These are phyloP conservation scores for Aphanomyces invadans DNA, from an alignment of 352 stramenopile species.

Conservation along the genomic window DNA sequence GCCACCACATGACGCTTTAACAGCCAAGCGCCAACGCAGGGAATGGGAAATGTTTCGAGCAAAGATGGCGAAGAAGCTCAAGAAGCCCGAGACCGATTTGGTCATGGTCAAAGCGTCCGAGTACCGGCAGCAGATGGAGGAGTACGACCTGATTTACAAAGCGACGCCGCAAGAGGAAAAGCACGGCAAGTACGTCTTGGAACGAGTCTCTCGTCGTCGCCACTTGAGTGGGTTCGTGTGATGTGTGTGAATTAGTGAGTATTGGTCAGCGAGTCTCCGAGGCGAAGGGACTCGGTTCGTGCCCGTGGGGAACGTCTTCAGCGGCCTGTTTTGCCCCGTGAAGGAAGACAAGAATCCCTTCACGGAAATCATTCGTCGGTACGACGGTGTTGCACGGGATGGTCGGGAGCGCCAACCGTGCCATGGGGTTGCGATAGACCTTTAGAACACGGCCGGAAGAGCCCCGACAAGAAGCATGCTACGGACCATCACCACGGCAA, in stretches of 20 bases:
- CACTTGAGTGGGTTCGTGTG: too few species aligned
- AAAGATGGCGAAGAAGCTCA: conserved; percentile 44
- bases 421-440: conserved; percentile 48
- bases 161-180: conserved; percentile 81
- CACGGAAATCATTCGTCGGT: conserved; percentile 21
- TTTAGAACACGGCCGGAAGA: conserved; percentile 38
- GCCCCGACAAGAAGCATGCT: background rate
- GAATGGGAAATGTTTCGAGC: conserved; percentile 67
- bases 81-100: conserved; percentile 61
- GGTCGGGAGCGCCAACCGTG: too few species aligned
- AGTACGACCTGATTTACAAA: conserved; percentile 84
- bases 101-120: conserved; percentile 78
- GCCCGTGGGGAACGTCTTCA: conserved; percentile 90
- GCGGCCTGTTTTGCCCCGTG: conserved; percentile 83
- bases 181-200: conserved; percentile 40
- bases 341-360: conserved; percentile 43
- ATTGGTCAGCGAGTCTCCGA: conserved; percentile 87
- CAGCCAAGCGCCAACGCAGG: background rate
- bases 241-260: conserved; percentile 34
- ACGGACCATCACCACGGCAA: background rate
- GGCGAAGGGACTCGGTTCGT: conserved; percentile 81
- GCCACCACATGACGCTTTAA: background rate
- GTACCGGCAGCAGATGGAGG: conserved; percentile 85
- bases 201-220: too few species aligned
- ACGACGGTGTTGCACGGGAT: too few species aligned